Percentiles rank a stretch among this genome's conserved stretches.
Conservation (phyloP, 345 rosid species). For the Brassica incana region DNA sequence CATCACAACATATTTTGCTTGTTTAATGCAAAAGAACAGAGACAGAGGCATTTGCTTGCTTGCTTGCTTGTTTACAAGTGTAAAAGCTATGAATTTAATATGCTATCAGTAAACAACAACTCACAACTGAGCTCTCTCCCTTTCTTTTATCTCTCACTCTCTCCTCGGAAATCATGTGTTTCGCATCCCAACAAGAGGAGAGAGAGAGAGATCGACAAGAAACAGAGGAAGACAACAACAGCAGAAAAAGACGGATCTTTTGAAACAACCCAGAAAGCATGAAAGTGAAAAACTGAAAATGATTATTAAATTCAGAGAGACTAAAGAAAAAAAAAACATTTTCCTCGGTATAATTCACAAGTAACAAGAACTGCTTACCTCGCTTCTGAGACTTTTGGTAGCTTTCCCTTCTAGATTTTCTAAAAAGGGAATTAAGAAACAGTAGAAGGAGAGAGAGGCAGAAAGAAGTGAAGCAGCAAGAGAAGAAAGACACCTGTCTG, state of each 20-base stretch:
- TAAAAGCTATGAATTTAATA: conserved; percentile 18
- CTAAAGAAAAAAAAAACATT: neutral
- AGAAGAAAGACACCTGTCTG: conserved; percentile 28
- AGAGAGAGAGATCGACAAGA: conserved; percentile 19
- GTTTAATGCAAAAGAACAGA: conserved; percentile 12
- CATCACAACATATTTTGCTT: conserved; percentile 4
- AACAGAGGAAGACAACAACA: conserved; percentile 5
- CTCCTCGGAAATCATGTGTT: conserved; percentile 27
- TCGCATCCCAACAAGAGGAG: conserved; percentile 28
- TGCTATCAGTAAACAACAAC: conserved; percentile 8
- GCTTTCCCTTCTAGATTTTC: conserved; percentile 22
- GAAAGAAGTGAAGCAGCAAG: conserved; percentile 23
- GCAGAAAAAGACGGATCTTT: conserved; percentile 35
- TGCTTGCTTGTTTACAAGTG: conserved; percentile 4
- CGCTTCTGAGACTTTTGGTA: conserved; percentile 6
- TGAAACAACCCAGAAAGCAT: conserved; percentile 13
- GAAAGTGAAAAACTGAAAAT: conserved; percentile 15
- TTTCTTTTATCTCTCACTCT: conserved; percentile 1
- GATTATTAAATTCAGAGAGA: neutral
- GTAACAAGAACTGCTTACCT: conserved; percentile 23
- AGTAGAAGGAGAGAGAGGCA: neutral
- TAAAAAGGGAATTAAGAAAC: neutral
- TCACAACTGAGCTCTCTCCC: conserved; percentile 16
- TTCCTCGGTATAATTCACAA: neutral
- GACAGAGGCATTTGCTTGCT: conserved; percentile 4